A percentile compares a stretch with the other conserved stretches of the same genome.
phyloP scores from a whole-genome alignment of 371 early-diverging fungal species.

The Umbelopsis sp. region DNA sequence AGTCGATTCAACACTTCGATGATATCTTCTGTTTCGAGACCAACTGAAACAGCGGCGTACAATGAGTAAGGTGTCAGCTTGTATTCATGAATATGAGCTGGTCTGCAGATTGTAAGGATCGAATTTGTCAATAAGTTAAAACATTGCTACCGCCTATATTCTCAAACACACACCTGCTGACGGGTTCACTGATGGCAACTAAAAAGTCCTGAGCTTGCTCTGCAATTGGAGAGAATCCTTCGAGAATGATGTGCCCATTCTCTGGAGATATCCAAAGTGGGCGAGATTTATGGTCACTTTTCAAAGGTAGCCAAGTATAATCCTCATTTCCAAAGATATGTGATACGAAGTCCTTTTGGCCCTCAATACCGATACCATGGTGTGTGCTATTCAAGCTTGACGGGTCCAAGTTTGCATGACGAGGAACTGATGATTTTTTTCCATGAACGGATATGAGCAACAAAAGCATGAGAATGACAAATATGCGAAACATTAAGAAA shows the following conservation, averaged over 20 bases:
- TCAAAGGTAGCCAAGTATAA: constrained; percentile 80
- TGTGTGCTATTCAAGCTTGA: constrained; percentile 35
- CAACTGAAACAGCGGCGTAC: constrained; percentile 99
- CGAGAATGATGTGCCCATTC: constrained; percentile 93
- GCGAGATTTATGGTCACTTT: constrained; percentile 83
- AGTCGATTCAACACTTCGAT: constrained; percentile 91
- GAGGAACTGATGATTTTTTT: constrained; percentile 41
- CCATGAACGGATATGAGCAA: background rate
- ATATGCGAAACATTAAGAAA: background rate
- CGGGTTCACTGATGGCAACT: constrained; percentile 98
- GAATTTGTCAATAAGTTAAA: constrained; percentile 12
- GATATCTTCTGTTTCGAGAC: constrained; percentile 95
- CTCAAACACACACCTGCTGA: constrained; percentile 70
- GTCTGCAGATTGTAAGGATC: constrained; percentile 57
- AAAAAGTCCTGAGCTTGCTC: constrained; percentile 98
- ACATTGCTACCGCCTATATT: constrained; percentile 15
- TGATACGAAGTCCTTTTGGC: constrained; percentile 55
- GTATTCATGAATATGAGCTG: constrained; percentile 98
- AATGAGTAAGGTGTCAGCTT: constrained; percentile 97
- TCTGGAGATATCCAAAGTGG: constrained; percentile 97
- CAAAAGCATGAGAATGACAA: background rate
- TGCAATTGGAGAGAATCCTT: constrained; percentile 94
- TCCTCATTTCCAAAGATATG: constrained; percentile 74
- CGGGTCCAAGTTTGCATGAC: constrained; percentile 61
- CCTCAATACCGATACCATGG: constrained; percentile 28